phyloP scores from a whole-genome alignment of 441 rosid species.

The Pelargonium cotyledonis region DNA sequence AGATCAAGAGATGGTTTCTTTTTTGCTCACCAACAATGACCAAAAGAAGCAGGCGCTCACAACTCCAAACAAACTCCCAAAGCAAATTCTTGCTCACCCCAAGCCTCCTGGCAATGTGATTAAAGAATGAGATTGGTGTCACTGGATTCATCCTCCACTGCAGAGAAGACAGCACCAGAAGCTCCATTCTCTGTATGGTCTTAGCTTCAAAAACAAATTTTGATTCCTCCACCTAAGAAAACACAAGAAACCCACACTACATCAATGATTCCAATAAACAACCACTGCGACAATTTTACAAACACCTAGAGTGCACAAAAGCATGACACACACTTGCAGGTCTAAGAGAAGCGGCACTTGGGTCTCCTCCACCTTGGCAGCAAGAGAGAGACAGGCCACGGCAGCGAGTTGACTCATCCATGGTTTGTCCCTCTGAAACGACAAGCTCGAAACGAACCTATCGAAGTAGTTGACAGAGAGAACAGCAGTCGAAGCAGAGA shows the following conservation, averaged over 20 bases:
- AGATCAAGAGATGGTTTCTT: background rate
- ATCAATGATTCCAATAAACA: background rate
- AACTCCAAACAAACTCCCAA: conserved; percentile 46
- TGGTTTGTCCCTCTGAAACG: background rate
- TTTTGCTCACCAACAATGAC: conserved; percentile 36
- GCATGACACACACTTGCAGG: background rate
- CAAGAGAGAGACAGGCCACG: background rate
- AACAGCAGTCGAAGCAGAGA: background rate
- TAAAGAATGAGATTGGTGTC: conserved; percentile 55
- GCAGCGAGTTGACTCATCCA: background rate
- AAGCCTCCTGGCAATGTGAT: conserved; percentile 52
- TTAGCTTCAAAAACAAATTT: conserved; percentile 55
- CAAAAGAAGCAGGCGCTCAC: conserved; percentile 45
- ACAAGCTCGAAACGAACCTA: background rate
- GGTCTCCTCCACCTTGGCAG: conserved; percentile 6
- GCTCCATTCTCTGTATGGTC: conserved; percentile 65
- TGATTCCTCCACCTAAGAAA: conserved; percentile 49
- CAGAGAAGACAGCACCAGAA: conserved; percentile 62
- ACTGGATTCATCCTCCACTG: conserved; percentile 75
- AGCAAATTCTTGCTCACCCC: conserved; percentile 42
- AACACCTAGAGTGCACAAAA: conserved; percentile 2
- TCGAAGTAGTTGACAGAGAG: background rate
- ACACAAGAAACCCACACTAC: conserved; percentile 9
- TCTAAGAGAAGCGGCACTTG: conserved; percentile 2
- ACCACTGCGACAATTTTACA: background rate